Percentiles rank a stretch among this genome's conserved stretches.
Evolutionary conservation across 768 basidiomycete genomes (phyloP).

Genomic region (Termitomyces sp.): DNA sequence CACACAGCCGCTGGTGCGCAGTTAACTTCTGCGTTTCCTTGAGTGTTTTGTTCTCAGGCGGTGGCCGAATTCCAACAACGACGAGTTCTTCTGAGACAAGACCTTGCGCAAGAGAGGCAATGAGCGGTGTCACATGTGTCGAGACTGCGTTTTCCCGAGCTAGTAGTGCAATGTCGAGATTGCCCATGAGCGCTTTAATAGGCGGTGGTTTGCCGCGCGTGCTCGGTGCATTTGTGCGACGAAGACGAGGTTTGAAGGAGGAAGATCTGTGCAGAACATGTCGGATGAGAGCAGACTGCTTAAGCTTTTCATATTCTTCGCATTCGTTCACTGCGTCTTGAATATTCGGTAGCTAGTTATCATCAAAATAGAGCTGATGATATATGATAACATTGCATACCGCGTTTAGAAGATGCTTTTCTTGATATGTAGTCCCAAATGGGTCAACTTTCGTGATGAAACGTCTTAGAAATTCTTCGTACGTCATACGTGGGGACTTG

Average conservation of each 20-base stretch:
- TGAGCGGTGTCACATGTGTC: slow-evolving; percentile 60
- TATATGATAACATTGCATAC: slow-evolving; percentile 17
- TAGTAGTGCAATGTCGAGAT: slow-evolving; percentile 53
- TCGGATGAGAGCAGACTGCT: slow-evolving; percentile 19
- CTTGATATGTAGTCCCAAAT: slow-evolving; percentile 26
- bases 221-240: slow-evolving; percentile 1
- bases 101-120: slow-evolving; percentile 42
- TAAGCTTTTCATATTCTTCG: slow-evolving; percentile 15
- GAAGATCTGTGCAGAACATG: slow-evolving; percentile 18
- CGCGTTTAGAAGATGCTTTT: slow-evolving; percentile 25
- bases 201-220: slow-evolving; percentile 11
- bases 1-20: slow-evolving; percentile 20
- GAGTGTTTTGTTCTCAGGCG: slow-evolving; percentile 18
- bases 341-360: slow-evolving; percentile 21
- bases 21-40: slow-evolving; percentile 20
- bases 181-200: slow-evolving; percentile 24
- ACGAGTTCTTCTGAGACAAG: slow-evolving; percentile 49
- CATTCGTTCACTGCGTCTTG: slow-evolving; percentile 22
- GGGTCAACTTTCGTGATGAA: slow-evolving; percentile 28
- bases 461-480: slow-evolving; percentile 26
- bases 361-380: neutral
- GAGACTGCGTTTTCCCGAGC: slow-evolving; percentile 44
- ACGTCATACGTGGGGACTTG: slow-evolving; percentile 23
- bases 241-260: slow-evolving; percentile 3
- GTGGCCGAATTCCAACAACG: slow-evolving; percentile 45